Base-by-base conservation (phyloP, 176 grass and related monocot genomes). In the Eleusine indica region DNA sequence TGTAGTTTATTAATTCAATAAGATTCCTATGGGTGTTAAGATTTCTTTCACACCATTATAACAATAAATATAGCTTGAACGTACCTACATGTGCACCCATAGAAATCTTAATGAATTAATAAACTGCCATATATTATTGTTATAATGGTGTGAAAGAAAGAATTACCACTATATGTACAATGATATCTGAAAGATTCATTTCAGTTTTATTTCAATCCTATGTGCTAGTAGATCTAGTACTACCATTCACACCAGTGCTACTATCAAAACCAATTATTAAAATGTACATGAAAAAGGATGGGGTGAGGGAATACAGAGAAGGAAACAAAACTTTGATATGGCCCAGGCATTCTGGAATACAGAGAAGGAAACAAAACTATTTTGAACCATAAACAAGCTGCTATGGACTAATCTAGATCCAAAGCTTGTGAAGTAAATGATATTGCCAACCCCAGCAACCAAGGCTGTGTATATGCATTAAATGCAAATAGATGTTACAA, bases 81-180 rank as follows among this genome's bases (percentile, higher is more conserved):
- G 2, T 35, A 35, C 32, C 32, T 35, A 35, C 32, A 35, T 35
- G 32, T 35, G 32, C 44, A 67, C 18, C 47, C 18, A 68, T 12
- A 81, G 7, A 79, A 79, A 79, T 64, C 6, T 73, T 74, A 61
- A 18, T 48, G 16, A 3, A 30, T 43, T 37, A 25, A 67, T 19
- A 54, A 35, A 32, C 1, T 21, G 0, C 10, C 17, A 65, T 30
- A 18, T 63, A 80, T 49, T 7, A 19, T 66, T 56, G 22, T 46
- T 74, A 56, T 21, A 35, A 80, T 73, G 49, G 74, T 44, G 38
- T 17, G n/a, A 29, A 75, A 58, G 38, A 35, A 18, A 81, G 74
- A 68, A 16, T 68, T 39, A 52, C 6, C 30, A 9, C 17, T 51
- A 46, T 3, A 22, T 39, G 21, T 71, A 17, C 30, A 62, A 30